Conservation (phyloP, 2,329 filamentous ascomycete species). For the Myriosclerotinia curreyana region DNA sequence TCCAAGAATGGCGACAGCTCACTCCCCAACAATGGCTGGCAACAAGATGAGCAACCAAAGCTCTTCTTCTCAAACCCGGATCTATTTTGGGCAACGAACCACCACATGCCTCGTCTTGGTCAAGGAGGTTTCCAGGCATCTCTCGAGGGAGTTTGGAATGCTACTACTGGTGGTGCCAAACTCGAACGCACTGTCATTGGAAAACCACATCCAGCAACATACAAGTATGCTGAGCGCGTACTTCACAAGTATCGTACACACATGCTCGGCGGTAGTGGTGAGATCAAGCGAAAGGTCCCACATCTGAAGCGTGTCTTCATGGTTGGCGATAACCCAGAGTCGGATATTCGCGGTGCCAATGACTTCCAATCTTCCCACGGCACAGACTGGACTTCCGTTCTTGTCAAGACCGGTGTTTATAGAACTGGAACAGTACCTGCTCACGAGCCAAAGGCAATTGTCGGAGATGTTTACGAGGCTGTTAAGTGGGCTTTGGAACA, state of each 20-base stretch:
- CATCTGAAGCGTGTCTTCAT: constrained; percentile 81
- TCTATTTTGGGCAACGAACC: constrained; percentile 81
- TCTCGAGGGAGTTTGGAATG: constrained; percentile 74
- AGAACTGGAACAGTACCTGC: constrained; percentile 52
- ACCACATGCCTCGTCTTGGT: constrained; percentile 81
- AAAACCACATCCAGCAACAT: constrained; percentile 76
- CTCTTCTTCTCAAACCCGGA: constrained; percentile 91
- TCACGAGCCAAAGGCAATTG: constrained; percentile 61
- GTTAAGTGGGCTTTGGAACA: constrained; percentile 71
- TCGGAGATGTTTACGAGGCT: constrained; percentile 72
- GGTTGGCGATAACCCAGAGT: constrained; percentile 87
- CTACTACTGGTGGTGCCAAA: constrained; percentile 60
- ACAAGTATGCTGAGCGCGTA: constrained; percentile 76
- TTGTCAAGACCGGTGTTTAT: constrained; percentile 82
- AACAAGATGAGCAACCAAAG: constrained; percentile 73
- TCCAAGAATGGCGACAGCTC: constrained; percentile 62
- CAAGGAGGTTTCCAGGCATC: constrained; percentile 88
- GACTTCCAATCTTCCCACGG: constrained; percentile 63
- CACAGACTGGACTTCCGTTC: constrained; percentile 72
- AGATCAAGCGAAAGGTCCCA: constrained; percentile 32
- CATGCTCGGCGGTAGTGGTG: constrained; percentile 26
- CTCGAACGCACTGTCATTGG: constrained; percentile 69
- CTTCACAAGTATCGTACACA: constrained; percentile 56
- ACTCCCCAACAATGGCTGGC: constrained; percentile 74
- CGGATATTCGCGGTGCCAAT: constrained; percentile 87